A percentile compares a stretch with the other conserved stretches of the same genome.
These are phyloP conservation scores for Nyssa sinensis DNA, from an alignment of 148 eudicot species.

Conservation along the genomic window DNA sequence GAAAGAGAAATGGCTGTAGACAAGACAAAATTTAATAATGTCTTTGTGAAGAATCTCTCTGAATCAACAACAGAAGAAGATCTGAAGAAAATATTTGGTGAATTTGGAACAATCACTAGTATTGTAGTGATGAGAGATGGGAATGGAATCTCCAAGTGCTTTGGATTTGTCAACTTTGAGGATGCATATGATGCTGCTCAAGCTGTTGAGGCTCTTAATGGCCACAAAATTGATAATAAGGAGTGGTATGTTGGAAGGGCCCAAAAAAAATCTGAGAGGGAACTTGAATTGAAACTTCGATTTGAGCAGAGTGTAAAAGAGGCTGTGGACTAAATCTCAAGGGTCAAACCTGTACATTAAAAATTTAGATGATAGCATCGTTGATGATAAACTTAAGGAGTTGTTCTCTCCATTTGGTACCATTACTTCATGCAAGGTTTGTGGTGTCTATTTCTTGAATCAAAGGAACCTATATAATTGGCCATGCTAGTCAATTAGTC, in stretches of 20 bases:
- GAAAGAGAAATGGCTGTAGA: slow-evolving; percentile 64
- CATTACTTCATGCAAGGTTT: slow-evolving; percentile 87
- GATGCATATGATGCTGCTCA: slow-evolving; percentile 76
- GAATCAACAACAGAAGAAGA: slow-evolving; percentile 78
- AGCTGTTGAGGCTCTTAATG: slow-evolving; percentile 77
- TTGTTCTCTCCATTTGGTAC: slow-evolving; percentile 68
- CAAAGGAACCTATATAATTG: neutral
- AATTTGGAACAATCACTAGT: slow-evolving; percentile 76
- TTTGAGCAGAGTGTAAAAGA: slow-evolving; percentile 74
- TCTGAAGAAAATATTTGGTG: slow-evolving; percentile 56
- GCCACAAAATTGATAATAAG: slow-evolving; percentile 67
- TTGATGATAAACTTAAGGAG: slow-evolving; percentile 82
- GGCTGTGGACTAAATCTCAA: slow-evolving; percentile 64
- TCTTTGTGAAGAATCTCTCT: slow-evolving; percentile 79
- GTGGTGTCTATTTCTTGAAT: slow-evolving; percentile 12
- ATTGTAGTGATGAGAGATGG: slow-evolving; percentile 78
- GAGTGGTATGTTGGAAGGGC: slow-evolving; percentile 95
- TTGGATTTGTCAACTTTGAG: slow-evolving; percentile 97
- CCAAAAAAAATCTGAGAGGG: slow-evolving; percentile 85
- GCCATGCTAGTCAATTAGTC: neutral
- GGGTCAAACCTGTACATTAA: slow-evolving; percentile 76
- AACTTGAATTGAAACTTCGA: slow-evolving; percentile 53
- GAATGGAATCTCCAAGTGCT: slow-evolving; percentile 83
- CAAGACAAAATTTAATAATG: slow-evolving; percentile 72
- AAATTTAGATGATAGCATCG: slow-evolving; percentile 80